Percentiles rank a stretch among this genome's conserved stretches.
These are phyloP conservation scores for Gossypium stocksii DNA, from an alignment of 345 rosid species.

Conservation along the genomic window DNA sequence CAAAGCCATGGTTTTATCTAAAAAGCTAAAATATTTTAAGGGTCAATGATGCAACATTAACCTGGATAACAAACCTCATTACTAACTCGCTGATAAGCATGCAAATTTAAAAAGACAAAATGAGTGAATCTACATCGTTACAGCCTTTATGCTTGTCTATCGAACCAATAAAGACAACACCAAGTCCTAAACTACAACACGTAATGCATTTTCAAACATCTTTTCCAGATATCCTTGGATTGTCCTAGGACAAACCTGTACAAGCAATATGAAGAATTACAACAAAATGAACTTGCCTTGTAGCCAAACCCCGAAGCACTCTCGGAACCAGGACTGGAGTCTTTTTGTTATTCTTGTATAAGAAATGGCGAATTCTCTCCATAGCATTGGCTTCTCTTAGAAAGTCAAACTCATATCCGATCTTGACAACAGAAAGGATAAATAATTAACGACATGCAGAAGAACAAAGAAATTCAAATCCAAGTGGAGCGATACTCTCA, in stretches of 20 bases:
- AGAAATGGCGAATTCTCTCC: conserved; percentile 69
- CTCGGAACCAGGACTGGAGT: conserved; percentile 80
- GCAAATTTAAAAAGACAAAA: background rate
- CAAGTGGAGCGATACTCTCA: conserved; percentile 4
- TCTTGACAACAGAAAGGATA: conserved; percentile 43
- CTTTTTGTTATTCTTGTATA: conserved; percentile 66
- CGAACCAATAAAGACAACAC: conserved; percentile 7
- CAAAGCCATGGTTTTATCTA: background rate
- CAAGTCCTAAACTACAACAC: background rate
- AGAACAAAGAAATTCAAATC: conserved; percentile 5
- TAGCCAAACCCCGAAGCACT: conserved; percentile 52
- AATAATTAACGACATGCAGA: conserved; percentile 4
- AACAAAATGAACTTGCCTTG: conserved; percentile 47
- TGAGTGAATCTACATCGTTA: background rate
- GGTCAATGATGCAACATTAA: background rate
- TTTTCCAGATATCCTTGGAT: background rate
- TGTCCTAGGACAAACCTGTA: background rate
- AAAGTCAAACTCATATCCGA: conserved; percentile 94
- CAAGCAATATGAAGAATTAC: background rate
- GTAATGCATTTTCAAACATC: background rate
- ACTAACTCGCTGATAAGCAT: background rate
- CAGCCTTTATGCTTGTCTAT: background rate
- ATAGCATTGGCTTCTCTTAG: conserved; percentile 77
- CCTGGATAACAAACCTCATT: background rate
- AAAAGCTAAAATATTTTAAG: background rate